Conservation (phyloP, 1,139 yeast species). For the Protomyces inouyei region DNA sequence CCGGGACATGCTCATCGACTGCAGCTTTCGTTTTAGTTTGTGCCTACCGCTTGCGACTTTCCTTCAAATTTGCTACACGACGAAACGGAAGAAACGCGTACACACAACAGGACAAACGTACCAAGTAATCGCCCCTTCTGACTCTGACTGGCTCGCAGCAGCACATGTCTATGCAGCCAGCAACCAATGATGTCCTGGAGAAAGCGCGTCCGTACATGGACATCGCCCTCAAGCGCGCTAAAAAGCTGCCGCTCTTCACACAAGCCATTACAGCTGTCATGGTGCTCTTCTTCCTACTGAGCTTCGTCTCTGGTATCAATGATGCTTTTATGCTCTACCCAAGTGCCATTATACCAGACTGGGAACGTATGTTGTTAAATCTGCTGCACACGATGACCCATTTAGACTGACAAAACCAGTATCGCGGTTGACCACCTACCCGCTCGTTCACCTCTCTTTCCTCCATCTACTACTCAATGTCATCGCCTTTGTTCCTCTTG, state of each 20-base stretch:
- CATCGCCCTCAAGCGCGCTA: conserved; percentile 4
- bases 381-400: neutral
- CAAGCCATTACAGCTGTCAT: conserved; percentile 1
- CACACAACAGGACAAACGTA: too few species aligned
- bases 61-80: too few species aligned
- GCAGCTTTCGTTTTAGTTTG: neutral
- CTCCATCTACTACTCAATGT: conserved; percentile 63
- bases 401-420: conserved; percentile 34
- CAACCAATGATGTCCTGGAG: conserved; percentile 12
- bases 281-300: conserved; percentile 12
- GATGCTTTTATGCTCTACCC: conserved; percentile 14
- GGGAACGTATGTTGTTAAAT: neutral
- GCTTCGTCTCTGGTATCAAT: conserved; percentile 3
- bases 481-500: conserved; percentile 57
- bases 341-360: conserved; percentile 5
- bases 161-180: neutral
- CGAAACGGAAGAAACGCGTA: too few species aligned
- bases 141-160: neutral
- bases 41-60: neutral
- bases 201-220: conserved; percentile 5
- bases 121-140: too few species aligned
- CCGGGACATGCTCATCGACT: conserved; percentile 6
- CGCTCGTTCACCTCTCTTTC: conserved; percentile 59
- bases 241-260: conserved; percentile 12
- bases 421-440: conserved; percentile 67